Base-by-base conservation (phyloP, 148 eudicot genomes). In the Vaccinium darrowii region DNA sequence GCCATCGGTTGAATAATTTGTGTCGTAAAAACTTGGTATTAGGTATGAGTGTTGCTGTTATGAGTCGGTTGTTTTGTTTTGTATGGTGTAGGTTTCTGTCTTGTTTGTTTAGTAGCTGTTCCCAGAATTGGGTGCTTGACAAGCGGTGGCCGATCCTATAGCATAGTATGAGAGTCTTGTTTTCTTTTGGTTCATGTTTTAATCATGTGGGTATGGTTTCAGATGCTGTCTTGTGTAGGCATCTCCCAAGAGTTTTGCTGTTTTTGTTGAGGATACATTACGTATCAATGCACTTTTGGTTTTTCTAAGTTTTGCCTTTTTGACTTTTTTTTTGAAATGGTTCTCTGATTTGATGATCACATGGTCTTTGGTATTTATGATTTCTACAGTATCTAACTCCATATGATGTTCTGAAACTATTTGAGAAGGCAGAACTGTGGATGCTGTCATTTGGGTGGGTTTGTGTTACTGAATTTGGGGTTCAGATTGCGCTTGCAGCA, bases 121-220 rank as follows among this genome's bases (percentile, higher is more conserved):
- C 51, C 0, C 76, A 39, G 76, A 73, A 73, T 47, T 73, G 76
- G 49, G 76, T 73, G 76, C 76, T 73, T 13, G 76, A 73, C 76
- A 73, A 49, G 50, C 76, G 76, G 49, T 73, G 76, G 76, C 76
- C 10, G 76, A 36, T 33, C 76, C 49, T 73, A 36, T 30, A 71
- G 43, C 49, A 33, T 13, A 3, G 14, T 25, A 7, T 67, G 12
- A n/a, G 12, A n/a, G 33, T 67, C 21, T 2, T 23, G 47, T 43
- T 43, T 43, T 43, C 47, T 43, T 43, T 5, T 43, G 47, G 47
- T 43, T 43, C 47, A 5, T 2, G 12, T 25, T 27, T 67, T 25
- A 27, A 27, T 72, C 33, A 2, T 8, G 43, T 30, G 19, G 76
- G 49, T 30, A 30, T 72, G 47, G 13, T 72, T 33, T 72, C 21